Evolutionary conservation across 495 filamentous ascomycete genomes (phyloP).

Genomic region (Hypoxylon trugodes): DNA sequence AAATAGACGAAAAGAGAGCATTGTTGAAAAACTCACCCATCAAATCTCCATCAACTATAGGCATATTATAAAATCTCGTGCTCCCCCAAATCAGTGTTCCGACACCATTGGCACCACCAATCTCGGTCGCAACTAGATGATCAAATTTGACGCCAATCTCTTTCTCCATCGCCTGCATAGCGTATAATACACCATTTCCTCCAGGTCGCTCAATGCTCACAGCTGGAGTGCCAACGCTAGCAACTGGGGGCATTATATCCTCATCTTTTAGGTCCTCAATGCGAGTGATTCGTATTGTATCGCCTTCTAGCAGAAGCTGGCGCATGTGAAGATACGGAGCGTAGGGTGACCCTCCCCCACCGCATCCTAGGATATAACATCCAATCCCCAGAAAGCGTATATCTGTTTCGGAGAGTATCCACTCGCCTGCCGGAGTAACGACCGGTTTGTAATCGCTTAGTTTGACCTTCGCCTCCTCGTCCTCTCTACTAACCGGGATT

Average conservation of each 20-base stretch:
- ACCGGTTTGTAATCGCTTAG: slow-evolving; percentile 42
- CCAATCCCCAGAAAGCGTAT: slow-evolving; percentile 60
- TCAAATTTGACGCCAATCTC: slow-evolving; percentile 38
- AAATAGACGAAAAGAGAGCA: background rate
- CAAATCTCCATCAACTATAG: slow-evolving; percentile 53
- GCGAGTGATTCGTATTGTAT: slow-evolving; percentile 44
- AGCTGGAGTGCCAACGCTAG: slow-evolving; percentile 44
- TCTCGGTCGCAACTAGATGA: slow-evolving; percentile 46
- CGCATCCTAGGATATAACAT: slow-evolving; percentile 61
- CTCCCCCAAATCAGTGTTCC: slow-evolving; percentile 49
- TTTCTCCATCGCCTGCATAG: slow-evolving; percentile 38
- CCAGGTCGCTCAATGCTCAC: slow-evolving; percentile 49
- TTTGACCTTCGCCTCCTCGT: background rate
- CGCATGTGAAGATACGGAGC: slow-evolving; percentile 40
- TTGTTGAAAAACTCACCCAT: slow-evolving; percentile 56
- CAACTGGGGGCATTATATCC: slow-evolving; percentile 42
- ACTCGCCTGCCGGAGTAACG: slow-evolving; percentile 38
- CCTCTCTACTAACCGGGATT: background rate
- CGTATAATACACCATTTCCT: slow-evolving; percentile 32
- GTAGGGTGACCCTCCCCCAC: slow-evolving; percentile 55
- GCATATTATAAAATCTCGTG: slow-evolving; percentile 46
- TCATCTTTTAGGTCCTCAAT: slow-evolving; percentile 40
- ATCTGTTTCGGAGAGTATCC: slow-evolving; percentile 57
- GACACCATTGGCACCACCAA: slow-evolving; percentile 54
- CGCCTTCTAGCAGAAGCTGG: slow-evolving; percentile 48